A percentile compares a stretch with the other conserved stretches of the same genome.
Conservation (phyloP, 352 stramenopile genomes). For the Globisporangium barbulae region DNA sequence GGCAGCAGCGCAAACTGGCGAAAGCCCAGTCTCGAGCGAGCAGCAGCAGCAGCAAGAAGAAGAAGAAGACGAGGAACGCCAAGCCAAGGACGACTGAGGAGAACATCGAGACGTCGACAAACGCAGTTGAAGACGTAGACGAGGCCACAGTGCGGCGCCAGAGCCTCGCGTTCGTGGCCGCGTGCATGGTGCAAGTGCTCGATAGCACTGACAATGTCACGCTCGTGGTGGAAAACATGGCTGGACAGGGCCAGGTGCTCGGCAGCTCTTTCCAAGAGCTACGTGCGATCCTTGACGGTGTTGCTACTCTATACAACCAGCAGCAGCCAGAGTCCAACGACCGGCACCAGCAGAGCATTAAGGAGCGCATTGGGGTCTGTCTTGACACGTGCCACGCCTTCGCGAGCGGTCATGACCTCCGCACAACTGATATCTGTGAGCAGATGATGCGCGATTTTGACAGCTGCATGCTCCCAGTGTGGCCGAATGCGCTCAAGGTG, state of each 20-base stretch:
- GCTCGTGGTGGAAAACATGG: constrained; percentile 46
- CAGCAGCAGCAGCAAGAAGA: constrained; percentile 13
- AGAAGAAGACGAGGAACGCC: background rate
- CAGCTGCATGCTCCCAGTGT: constrained; percentile 21
- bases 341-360: background rate
- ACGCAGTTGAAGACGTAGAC: background rate
- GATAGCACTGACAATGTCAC: constrained; percentile 23
- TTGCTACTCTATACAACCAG: background rate
- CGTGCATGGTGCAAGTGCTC: constrained; percentile 31
- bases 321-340: background rate
- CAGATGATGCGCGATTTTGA: constrained; percentile 33
- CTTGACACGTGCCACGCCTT: constrained; percentile 47
- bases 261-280: constrained; percentile 35
- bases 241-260: constrained; percentile 36
- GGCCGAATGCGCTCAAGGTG: constrained; percentile 33
- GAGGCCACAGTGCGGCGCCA: constrained; percentile 3
- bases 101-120: background rate
- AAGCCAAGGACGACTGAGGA: constrained; percentile 4
- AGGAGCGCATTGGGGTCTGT: constrained; percentile 31
- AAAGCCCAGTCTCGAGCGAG: constrained; percentile 1
- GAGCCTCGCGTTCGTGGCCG: constrained; percentile 29
- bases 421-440: constrained; percentile 25
- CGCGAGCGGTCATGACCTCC: constrained; percentile 28
- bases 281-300: constrained; percentile 27
- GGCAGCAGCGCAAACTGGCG: constrained; percentile 10